Base-by-base conservation (phyloP, 2,329 filamentous ascomycete species). In the Fusarium brachygibbosum region DNA sequence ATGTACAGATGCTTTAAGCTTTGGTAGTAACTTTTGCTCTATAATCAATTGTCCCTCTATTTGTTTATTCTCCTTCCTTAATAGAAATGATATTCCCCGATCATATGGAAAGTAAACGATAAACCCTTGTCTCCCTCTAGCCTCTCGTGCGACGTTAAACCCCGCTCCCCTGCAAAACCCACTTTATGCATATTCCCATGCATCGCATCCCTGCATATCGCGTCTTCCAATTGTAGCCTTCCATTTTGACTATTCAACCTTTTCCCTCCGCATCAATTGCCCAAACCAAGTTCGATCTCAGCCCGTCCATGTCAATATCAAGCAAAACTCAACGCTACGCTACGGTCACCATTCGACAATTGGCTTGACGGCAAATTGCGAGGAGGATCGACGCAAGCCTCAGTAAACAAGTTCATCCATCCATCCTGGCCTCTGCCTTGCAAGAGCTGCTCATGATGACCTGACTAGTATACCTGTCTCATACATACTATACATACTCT, bases 111-210 rank as follows among this genome's bases (percentile, higher is more conserved):
- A 42, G 53, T 53, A 52, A 53, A 56, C 53, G 45, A 69, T 59
- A 51, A 58, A 42, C 52, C 66, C 66, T 35, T 67, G 53, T 45
- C 41, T 37, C 31, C 51, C 51, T 63, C 52, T 40, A 56, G 56
- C 37, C 57, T 48, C 40, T 69, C 44, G 66, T 67, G 66, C 45
- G 66, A 69, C 66, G 63, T 63, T 41, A 23, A 56, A 58, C 17
- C 48, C 66, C 52, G 16, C 25, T 41, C 61, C 52, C 66, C 49
- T 69, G 66, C 41, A 69, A 70, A 70, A 54, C 37, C 56, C 66
- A 68, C 62, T 59, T 69, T 70, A 70, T 69, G 67, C 67, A 69
- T 70, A 67, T 67, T 58, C 66, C 66, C 50, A 46, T n/a, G 19
- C 35, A 63, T 63, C 40, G n/a, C 50, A 60, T 68, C 49, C 64